phyloP scores from a whole-genome alignment of 2,329 filamentous ascomycete species.

The Ophiocordyceps unilateralis region DNA sequence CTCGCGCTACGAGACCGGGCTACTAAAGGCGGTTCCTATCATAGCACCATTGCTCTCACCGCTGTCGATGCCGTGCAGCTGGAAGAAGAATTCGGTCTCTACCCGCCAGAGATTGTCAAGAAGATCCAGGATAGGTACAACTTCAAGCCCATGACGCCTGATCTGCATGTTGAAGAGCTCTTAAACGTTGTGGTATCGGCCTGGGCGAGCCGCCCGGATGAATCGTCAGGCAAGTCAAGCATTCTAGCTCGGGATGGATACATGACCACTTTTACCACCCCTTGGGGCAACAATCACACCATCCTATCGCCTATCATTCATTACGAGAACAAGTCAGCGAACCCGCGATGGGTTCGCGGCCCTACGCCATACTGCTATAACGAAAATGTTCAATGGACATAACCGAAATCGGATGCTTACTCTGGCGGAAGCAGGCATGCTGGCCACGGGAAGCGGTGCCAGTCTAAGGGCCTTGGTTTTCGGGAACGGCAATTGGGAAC shows the following conservation, averaged over 20 bases:
- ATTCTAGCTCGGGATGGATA: neutral
- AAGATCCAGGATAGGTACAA: constrained; percentile 1
- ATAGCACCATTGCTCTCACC: constrained; percentile 12
- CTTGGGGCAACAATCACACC: neutral
- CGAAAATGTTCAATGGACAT: too few relatives aligned
- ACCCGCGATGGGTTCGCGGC: neutral
- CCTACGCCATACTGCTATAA: neutral
- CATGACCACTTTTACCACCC: neutral
- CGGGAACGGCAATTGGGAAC: too few relatives aligned
- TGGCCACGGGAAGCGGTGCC: too few relatives aligned
- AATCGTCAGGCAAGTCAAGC: neutral
- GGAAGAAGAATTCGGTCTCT: constrained; percentile 13
- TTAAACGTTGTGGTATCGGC: neutral
- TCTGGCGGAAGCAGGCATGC: too few relatives aligned
- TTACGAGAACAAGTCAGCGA: neutral
- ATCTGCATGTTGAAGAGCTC: neutral
- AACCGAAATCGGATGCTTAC: too few relatives aligned
- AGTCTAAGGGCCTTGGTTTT: too few relatives aligned
- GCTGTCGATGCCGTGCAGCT: constrained; percentile 12
- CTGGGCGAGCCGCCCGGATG: neutral
- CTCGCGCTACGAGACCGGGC: constrained; percentile 16
- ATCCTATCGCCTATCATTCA: neutral
- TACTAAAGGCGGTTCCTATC: constrained; percentile 13
- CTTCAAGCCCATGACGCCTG: constrained; percentile 1
- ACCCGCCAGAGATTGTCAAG: constrained; percentile 6